A percentile compares a stretch with the other conserved stretches of the same genome.
Conservation (phyloP, 177 flowering plant genomes). For the Telopea speciosissima region DNA sequence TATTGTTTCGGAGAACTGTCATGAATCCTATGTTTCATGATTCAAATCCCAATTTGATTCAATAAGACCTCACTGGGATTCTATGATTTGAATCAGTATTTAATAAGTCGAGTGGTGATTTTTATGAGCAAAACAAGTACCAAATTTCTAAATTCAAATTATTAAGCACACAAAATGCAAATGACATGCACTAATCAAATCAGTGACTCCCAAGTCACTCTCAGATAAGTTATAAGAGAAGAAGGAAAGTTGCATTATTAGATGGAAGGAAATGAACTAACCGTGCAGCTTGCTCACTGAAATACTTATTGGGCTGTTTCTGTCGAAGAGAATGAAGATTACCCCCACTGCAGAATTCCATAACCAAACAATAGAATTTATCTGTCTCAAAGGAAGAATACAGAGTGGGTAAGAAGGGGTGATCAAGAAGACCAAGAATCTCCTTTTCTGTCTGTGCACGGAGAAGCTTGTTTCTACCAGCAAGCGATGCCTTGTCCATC, state of each 20-base stretch:
- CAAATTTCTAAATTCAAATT: not conserved
- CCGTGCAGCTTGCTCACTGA: slow-evolving; percentile 73
- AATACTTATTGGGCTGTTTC: slow-evolving; percentile 66
- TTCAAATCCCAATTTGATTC: too few species aligned
- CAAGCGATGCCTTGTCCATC: slow-evolving; percentile 74
- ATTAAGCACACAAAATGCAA: not conserved
- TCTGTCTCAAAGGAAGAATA: slow-evolving; percentile 76
- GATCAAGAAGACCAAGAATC: slow-evolving; percentile 70
- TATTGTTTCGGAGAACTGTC: too few species aligned
- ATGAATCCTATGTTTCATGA: too few species aligned
- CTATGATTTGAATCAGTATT: too few species aligned
- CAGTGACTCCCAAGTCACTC: not conserved
- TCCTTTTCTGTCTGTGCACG: slow-evolving; percentile 71
- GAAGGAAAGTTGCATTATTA: not conserved
- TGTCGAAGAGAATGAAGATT: slow-evolving; percentile 73
- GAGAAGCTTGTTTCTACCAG: slow-evolving; percentile 57
- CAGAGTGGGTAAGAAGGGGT: slow-evolving; percentile 75
- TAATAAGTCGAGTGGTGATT: too few species aligned
- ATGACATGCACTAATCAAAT: not conserved
- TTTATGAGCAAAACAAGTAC: not conserved
- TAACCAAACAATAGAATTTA: slow-evolving; percentile 69
- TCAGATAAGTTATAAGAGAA: not conserved
- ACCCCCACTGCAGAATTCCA: slow-evolving; percentile 85
- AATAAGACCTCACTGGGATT: too few species aligned
- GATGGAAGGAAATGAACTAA: slow-evolving; percentile 13